These are phyloP conservation scores for Oropetium thomaeum DNA, from an alignment of 176 grass and related monocot genomes.

Conservation along the genomic window DNA sequence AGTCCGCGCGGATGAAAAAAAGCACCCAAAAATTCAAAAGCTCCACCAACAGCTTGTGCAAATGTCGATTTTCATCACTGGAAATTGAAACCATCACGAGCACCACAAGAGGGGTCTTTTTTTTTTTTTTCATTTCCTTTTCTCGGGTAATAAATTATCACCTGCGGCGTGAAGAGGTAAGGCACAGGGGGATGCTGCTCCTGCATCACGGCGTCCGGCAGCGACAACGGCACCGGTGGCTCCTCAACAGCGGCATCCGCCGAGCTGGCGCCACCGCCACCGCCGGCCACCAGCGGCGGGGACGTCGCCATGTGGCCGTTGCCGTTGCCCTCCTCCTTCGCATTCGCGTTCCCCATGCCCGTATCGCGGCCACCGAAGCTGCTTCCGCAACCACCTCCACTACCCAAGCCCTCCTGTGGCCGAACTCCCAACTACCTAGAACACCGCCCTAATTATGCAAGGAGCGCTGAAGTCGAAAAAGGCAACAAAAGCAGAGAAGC, in stretches of 20 bases:
- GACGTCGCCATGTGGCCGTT: slow-evolving; percentile 49
- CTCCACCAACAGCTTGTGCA: neutral
- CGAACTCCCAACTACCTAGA: neutral
- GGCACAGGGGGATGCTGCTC: slow-evolving; percentile 46
- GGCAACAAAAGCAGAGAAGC: neutral
- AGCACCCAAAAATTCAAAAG: neutral
- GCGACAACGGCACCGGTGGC: neutral
- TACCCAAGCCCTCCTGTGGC: neutral
- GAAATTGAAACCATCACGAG: slow-evolving; percentile 15
- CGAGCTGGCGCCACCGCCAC: neutral
- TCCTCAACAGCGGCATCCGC: neutral
- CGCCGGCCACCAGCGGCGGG: neutral
- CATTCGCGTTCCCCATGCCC: slow-evolving; percentile 72
- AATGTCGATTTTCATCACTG: slow-evolving; percentile 7
- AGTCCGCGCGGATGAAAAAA: too few relatives aligned
- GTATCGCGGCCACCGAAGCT: neutral
- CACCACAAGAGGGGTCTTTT: neutral
- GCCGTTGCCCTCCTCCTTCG: slow-evolving; percentile 59
- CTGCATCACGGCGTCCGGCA: slow-evolving; percentile 43
- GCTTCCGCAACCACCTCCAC: neutral
- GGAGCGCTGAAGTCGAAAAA: neutral
- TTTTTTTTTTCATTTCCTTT: neutral
- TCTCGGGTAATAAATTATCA: slow-evolving; percentile 12
- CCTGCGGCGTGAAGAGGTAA: slow-evolving; percentile 62
- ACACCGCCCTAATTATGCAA: slow-evolving; percentile 9